Base-by-base conservation (phyloP, 441 rosid genomes). In the Gossypium schwendimanii region DNA sequence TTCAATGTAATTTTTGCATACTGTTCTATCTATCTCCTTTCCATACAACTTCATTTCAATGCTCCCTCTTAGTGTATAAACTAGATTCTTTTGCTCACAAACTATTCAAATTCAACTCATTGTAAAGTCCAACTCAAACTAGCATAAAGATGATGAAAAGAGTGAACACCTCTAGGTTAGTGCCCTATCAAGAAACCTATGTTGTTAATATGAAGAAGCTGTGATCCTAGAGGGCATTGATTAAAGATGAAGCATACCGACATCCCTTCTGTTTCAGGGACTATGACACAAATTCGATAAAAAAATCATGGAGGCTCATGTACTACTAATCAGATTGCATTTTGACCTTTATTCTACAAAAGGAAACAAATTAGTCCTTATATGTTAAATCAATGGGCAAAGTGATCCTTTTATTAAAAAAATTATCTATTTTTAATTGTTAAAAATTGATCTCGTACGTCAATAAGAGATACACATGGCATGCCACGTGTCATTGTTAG, bases 1-100 rank as follows among this genome's bases (percentile, higher is more conserved):
- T 63, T 33, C 26, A 21, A 52, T 52, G 44, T n/a, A n/a, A 62
- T 49, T 62, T 59, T n/a, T 12, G 58, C 18, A 57, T 17, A 36
- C 24, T 24, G 74, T 21, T 73, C 4, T 41, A 18, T 28, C 49
- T 73, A 18, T 28, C 49, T 73, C 69, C 0, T 74, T 79, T 73
- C 80, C 78, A 8, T 31, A 28, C 33, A 28, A 28, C 33, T 4
- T 4, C 33, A 28, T 28, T 28, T 0, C 45, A n/a, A 28, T 20
- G 24, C 60, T 20, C 26, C n/a, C n/a, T 53, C 58, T 18, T 17
- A 15, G 6, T 0, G 21, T 7, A 47, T 14, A 52, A 52, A 52
- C 17, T 7, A 52, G 23, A 52, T 1, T 15, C 10, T 17, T 52
- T 3, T 17, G 12, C 23, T 53, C 58, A 18, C 24, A 53, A 53